Conservation (phyloP, 345 rosid species). For the Kernera saxatilis region DNA sequence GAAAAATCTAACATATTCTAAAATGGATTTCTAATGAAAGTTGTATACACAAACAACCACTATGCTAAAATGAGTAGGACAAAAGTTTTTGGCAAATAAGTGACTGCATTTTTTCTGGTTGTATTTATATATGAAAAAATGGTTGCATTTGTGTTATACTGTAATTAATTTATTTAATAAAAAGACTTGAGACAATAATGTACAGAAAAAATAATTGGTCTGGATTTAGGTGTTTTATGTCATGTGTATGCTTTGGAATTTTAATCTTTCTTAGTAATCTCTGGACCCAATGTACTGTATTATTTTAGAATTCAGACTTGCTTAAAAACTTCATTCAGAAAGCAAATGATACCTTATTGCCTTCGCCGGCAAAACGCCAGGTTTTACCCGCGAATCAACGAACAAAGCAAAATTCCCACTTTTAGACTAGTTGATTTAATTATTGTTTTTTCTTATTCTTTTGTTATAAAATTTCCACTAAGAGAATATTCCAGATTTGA, state of each 20-base stretch:
- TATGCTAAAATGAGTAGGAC: too few species aligned
- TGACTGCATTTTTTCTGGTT: too few species aligned
- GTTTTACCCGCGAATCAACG: constrained; percentile 20
- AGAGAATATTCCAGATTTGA: neutral
- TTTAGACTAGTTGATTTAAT: neutral
- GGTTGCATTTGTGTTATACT: too few species aligned
- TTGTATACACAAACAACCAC: neutral
- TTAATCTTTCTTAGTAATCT: neutral
- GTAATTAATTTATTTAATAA: too few species aligned
- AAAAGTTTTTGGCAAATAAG: too few species aligned
- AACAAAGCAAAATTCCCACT: constrained; percentile 21
- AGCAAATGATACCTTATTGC: neutral
- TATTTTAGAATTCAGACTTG: neutral
- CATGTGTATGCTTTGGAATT: neutral
- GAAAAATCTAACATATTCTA: neutral
- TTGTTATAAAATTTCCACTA: neutral
- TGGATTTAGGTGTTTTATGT: neutral
- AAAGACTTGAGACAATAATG: too few species aligned
- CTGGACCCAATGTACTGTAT: neutral
- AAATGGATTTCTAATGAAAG: neutral
- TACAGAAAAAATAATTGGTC: too few species aligned
- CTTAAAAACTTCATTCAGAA: neutral
- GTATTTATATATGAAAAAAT: too few species aligned
- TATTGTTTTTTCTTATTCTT: neutral
- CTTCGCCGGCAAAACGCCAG: neutral